Conservation (phyloP, 805 yeast genomes). For the Candida tammaniensis region DNA sequence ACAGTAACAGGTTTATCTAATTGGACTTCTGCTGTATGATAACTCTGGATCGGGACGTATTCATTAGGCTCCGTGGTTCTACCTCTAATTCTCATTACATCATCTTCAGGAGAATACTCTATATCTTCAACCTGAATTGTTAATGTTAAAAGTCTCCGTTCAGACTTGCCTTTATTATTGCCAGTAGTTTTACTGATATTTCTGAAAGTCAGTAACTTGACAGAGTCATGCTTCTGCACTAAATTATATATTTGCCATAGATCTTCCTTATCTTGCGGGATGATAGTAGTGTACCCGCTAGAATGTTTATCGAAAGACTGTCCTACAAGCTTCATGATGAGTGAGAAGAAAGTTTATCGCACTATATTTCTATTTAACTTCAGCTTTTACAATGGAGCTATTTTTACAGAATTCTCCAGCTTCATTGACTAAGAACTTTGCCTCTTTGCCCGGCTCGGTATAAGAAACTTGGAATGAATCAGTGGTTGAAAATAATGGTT, state of each 20-base stretch:
- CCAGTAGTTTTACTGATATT: constrained; percentile 46
- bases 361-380: constrained; percentile 41
- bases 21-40: constrained; percentile 81
- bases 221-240: constrained; percentile 70
- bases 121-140: constrained; percentile 60
- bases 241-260: constrained; percentile 85
- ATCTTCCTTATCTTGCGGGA: constrained; percentile 89
- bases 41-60: constrained; percentile 80
- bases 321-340: constrained; percentile 50
- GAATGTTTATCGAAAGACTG: constrained; percentile 26
- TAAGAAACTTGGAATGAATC: constrained; percentile 75
- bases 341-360: background rate
- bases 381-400: constrained; percentile 68
- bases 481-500: constrained; percentile 84
- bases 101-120: constrained; percentile 78
- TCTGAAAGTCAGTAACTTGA: constrained; percentile 66
- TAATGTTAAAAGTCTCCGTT: constrained; percentile 45
- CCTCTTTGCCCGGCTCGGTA: constrained; percentile 76
- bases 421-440: constrained; percentile 70
- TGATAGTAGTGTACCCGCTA: constrained; percentile 38
- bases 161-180: constrained; percentile 52
- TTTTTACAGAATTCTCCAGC: constrained; percentile 78
- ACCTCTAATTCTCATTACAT: constrained; percentile 77
- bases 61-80: constrained; percentile 64
- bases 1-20: constrained; percentile 66